A percentile compares a stretch with the other conserved stretches of the same genome.
phyloP scores from a whole-genome alignment of 129 eudicot genomes.

The Cynara cardunculus region DNA sequence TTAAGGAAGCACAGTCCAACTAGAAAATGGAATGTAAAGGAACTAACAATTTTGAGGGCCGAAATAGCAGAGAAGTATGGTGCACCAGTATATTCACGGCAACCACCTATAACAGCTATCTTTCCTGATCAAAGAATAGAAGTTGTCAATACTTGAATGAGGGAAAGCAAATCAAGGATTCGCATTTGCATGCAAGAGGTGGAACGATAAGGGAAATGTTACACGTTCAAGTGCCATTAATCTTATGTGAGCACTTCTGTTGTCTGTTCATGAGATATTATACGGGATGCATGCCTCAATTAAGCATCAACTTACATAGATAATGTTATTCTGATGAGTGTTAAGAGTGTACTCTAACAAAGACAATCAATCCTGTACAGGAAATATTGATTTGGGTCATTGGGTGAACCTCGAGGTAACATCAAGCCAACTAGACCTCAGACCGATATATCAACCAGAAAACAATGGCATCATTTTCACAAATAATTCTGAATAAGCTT shows the following conservation, averaged over 20 bases:
- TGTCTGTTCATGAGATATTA: neutral
- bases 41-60: constrained; percentile 91
- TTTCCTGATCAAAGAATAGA: constrained; percentile 57
- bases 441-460: neutral
- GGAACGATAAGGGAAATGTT: neutral
- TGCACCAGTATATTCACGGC: constrained; percentile 99
- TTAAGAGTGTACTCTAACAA: neutral
- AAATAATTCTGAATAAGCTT: neutral
- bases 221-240: neutral
- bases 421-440: neutral
- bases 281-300: neutral
- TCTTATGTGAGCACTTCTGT: neutral
- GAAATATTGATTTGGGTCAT: neutral
- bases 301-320: neutral
- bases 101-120: constrained; percentile 96
- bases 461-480: neutral
- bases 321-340: neutral
- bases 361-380: neutral
- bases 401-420: neutral
- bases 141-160: neutral
- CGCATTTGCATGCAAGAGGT: neutral
- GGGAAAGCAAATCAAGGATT: neutral
- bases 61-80: constrained; percentile 97
- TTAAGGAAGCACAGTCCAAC: neutral
- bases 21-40: constrained; percentile 1